phyloP scores from a whole-genome alignment of 306 rosid genomes.

The Abrus pulchellus region DNA sequence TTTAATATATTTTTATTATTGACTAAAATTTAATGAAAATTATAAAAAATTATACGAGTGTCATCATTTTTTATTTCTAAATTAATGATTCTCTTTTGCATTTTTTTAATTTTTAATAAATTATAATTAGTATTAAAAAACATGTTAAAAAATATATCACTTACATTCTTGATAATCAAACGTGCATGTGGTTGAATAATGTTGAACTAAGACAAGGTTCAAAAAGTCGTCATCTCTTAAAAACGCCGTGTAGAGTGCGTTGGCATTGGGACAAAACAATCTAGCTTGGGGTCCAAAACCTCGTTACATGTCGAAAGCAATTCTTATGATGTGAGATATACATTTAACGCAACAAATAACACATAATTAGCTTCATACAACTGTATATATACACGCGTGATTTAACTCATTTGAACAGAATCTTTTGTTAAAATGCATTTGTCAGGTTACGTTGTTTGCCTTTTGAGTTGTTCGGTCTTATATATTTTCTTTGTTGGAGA shows the following conservation, averaged over 20 bases:
- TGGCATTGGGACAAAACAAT: neutral
- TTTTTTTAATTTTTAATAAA: too few species aligned
- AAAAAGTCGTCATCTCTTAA: neutral
- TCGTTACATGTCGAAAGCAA: constrained; percentile 10
- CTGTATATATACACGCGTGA: neutral
- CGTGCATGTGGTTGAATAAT: too few species aligned
- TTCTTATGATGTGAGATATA: neutral
- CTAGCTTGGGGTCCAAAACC: constrained; percentile 4
- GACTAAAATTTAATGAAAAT: too few species aligned
- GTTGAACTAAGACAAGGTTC: too few species aligned
- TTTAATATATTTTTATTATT: too few species aligned
- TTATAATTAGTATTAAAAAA: too few species aligned
- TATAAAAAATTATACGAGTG: too few species aligned
- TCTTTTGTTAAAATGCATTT: neutral
- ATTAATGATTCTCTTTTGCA: too few species aligned
- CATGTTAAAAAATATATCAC: too few species aligned
- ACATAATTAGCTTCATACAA: neutral
- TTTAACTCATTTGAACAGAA: neutral
- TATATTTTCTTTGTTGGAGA: neutral
- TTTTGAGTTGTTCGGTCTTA: neutral
- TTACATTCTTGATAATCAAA: too few species aligned
- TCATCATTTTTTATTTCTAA: too few species aligned
- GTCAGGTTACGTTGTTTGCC: neutral
- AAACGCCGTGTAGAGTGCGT: neutral
- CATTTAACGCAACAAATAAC: neutral